Conservation (phyloP, 2,329 filamentous ascomycete species). For the Dactylellina drechsleri region DNA sequence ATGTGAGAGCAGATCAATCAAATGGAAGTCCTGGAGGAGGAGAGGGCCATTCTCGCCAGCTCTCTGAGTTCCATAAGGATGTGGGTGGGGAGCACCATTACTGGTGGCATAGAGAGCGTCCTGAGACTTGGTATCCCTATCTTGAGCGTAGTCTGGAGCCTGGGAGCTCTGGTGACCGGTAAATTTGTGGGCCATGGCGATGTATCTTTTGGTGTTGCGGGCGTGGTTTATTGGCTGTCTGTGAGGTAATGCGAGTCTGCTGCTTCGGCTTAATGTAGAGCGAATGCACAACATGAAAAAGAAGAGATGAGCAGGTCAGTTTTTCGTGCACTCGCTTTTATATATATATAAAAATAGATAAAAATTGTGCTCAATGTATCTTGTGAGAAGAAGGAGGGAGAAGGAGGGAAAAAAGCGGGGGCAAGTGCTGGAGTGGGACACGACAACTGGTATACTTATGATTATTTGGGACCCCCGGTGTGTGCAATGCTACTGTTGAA, state of each 20-base stretch:
- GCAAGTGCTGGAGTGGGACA: not conserved
- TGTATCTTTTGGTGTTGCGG: constrained; percentile 24
- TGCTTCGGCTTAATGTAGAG: constrained; percentile 9
- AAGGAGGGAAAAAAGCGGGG: not conserved
- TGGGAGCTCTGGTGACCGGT: constrained; percentile 44
- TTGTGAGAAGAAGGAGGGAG: not conserved
- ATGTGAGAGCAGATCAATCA: constrained; percentile 71
- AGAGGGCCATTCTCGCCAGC: constrained; percentile 70
- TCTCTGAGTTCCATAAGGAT: constrained; percentile 70
- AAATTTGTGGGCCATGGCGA: constrained; percentile 47
- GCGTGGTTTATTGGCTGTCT: not conserved
- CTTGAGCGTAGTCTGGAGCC: constrained; percentile 36
- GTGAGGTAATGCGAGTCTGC: constrained; percentile 33
- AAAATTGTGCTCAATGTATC: not conserved
- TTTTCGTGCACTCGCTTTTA: too few species aligned
- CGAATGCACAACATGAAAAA: constrained; percentile 19
- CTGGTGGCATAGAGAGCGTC: constrained; percentile 66
- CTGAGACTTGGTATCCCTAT: constrained; percentile 49
- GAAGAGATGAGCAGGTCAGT: not conserved
- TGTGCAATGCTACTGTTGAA: not conserved
- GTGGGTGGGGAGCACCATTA: constrained; percentile 69
- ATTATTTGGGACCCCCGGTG: not conserved
- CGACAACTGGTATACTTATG: constrained; percentile 9
- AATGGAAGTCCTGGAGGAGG: constrained; percentile 72
- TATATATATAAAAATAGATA: not conserved